phyloP scores from a whole-genome alignment of 1,284 basidiomycete species.

The Ganoderma lucidum region DNA sequence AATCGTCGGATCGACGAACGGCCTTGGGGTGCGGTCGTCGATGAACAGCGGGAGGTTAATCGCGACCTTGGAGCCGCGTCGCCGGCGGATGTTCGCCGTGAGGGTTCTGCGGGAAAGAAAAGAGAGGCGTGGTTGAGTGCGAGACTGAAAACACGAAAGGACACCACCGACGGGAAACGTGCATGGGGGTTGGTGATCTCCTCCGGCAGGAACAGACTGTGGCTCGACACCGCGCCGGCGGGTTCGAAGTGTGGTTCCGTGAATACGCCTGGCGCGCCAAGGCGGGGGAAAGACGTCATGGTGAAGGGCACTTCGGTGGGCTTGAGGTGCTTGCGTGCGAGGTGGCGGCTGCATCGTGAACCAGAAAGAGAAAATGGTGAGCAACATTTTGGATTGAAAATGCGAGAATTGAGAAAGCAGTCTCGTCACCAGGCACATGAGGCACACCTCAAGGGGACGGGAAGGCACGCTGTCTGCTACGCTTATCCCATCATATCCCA shows the following conservation, averaged over 20 bases:
- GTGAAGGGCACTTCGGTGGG: constrained; percentile 92
- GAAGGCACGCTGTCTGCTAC: not conserved
- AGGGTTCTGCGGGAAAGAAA: constrained; percentile 72
- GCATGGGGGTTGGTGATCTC: constrained; percentile 97
- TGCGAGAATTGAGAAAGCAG: not conserved
- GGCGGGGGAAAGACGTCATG: constrained; percentile 93
- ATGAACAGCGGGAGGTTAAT: constrained; percentile 96
- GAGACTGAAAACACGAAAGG: constrained; percentile 26
- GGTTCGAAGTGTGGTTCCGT: constrained; percentile 91
- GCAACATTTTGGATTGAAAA: constrained; percentile 17
- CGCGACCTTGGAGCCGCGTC: constrained; percentile 93
- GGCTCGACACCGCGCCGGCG: constrained; percentile 79
- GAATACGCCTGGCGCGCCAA: constrained; percentile 90
- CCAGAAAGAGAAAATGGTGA: not conserved
- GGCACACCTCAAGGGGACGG: not conserved
- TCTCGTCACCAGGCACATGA: not conserved
- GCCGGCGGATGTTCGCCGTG: constrained; percentile 92
- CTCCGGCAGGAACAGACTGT: constrained; percentile 94
- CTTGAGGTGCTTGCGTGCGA: constrained; percentile 87
- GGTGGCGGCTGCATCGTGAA: constrained; percentile 67
- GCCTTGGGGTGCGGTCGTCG: constrained; percentile 87
- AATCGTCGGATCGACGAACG: constrained; percentile 91
- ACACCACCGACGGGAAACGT: constrained; percentile 87
- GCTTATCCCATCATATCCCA: not conserved
- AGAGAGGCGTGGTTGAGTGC: constrained; percentile 28